A percentile compares a stretch with the other conserved stretches of the same genome.
Conservation (phyloP, 75 land plant genomes). For the Gnetum montanum region DNA sequence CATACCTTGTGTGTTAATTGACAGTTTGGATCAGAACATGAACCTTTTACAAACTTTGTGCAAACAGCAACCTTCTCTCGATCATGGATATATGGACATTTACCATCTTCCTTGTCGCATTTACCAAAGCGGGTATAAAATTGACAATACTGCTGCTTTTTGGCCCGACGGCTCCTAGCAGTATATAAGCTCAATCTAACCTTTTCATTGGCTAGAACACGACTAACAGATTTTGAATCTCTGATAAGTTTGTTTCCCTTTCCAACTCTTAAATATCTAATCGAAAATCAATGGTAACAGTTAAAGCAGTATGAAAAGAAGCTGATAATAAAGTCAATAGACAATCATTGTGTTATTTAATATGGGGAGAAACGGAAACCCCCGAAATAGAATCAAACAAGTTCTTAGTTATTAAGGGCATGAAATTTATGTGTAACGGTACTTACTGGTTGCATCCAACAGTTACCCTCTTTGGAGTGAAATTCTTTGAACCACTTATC, state of each 20-base stretch:
- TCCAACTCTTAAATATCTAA: constrained; percentile 82
- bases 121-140: constrained; percentile 93
- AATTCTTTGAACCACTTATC: constrained; percentile 14
- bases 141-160: constrained; percentile 69
- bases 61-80: constrained; percentile 86
- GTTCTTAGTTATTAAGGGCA: no score
- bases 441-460: constrained; percentile 85
- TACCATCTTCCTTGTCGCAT: constrained; percentile 83
- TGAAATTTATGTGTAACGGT: neutral
- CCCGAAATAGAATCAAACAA: no score
- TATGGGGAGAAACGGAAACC: no score
- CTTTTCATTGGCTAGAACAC: constrained; percentile 89
- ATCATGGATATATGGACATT: constrained; percentile 93
- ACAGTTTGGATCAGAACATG: constrained; percentile 58
- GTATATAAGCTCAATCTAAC: constrained; percentile 93
- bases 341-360: no score
- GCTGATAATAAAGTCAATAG: neutral
- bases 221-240: constrained; percentile 74
- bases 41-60: constrained; percentile 88
- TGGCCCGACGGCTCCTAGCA: constrained; percentile 69
- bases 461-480: constrained; percentile 51
- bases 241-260: constrained; percentile 92
- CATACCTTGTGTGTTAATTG: constrained; percentile 93
- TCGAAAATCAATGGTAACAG: constrained; percentile 4
- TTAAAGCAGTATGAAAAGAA: neutral